A percentile compares a stretch with the other conserved stretches of the same genome.
Evolutionary conservation across 2,329 filamentous ascomycete species (phyloP).

Genomic region (Talaromyces verruculosus): DNA sequence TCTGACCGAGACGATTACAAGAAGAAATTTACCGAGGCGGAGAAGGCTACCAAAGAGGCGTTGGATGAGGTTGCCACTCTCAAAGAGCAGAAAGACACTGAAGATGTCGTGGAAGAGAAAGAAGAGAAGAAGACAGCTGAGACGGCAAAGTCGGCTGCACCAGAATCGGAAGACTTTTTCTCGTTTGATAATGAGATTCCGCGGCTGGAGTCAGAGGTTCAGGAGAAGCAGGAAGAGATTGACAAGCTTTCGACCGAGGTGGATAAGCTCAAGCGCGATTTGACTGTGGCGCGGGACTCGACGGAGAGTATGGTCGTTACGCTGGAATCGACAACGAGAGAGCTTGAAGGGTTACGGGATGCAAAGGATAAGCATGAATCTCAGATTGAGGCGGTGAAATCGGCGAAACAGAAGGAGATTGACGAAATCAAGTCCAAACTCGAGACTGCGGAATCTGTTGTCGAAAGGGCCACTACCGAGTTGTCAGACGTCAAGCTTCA

Average conservation of each 20-base stretch:
- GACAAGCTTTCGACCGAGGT: constrained; percentile 69
- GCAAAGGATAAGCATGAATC: constrained; percentile 51
- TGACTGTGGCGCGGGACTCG: constrained; percentile 70
- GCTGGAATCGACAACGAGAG: constrained; percentile 65
- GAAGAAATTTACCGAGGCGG: constrained; percentile 69
- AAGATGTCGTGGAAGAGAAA: constrained; percentile 30
- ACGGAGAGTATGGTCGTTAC: constrained; percentile 64
- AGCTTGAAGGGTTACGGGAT: constrained; percentile 59
- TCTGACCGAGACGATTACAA: constrained; percentile 77
- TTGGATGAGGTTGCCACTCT: constrained; percentile 64
- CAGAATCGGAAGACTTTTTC: constrained; percentile 72
- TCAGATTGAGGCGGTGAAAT: constrained; percentile 48
- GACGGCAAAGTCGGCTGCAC: constrained; percentile 33
- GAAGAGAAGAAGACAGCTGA: constrained; percentile 16
- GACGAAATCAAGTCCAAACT: constrained; percentile 44
- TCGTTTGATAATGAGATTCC: constrained; percentile 88
- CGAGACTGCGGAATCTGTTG: constrained; percentile 32
- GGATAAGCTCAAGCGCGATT: constrained; percentile 65
- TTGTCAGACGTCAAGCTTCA: constrained; percentile 39
- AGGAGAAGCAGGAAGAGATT: constrained; percentile 69
- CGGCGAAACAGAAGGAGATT: constrained; percentile 42
- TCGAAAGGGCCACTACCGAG: constrained; percentile 32
- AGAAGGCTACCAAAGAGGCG: constrained; percentile 62
- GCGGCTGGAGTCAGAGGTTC: constrained; percentile 72
- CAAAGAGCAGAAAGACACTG: constrained; percentile 40